Evolutionary conservation across 1,139 yeast genomes (phyloP).

Genomic region (Geotrichum histeridarum): DNA sequence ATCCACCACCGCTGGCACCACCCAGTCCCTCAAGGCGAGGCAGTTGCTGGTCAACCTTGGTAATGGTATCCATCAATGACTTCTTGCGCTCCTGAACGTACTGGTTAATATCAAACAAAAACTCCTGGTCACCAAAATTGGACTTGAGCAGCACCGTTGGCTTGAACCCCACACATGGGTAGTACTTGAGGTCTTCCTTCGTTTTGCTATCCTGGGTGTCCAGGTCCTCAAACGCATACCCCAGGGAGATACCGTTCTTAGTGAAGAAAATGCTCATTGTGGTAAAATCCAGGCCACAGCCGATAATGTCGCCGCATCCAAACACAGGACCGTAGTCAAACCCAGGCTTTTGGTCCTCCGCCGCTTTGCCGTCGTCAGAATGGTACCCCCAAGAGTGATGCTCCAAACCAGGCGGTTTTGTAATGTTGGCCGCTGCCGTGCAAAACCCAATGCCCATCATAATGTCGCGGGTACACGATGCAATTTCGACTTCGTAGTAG

Average conservation of each 20-base stretch:
- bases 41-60: constrained; percentile 3
- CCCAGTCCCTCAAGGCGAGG: background rate
- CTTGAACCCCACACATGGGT: constrained; percentile 48
- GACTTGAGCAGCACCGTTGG: constrained; percentile 51
- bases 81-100: constrained; percentile 50
- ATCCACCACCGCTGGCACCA: background rate
- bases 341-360: constrained; percentile 42
- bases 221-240: constrained; percentile 48
- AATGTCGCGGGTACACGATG: constrained; percentile 25
- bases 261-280: constrained; percentile 67
- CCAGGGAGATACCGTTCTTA: constrained; percentile 67
- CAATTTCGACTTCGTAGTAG: constrained; percentile 52
- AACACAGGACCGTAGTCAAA: constrained; percentile 44
- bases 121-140: constrained; percentile 67
- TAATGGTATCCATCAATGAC: constrained; percentile 25
- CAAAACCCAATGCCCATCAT: constrained; percentile 37
- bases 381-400: constrained; percentile 52
- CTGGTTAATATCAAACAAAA: constrained; percentile 64
- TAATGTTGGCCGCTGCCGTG: constrained; percentile 30
- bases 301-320: constrained; percentile 61
- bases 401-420: constrained; percentile 45
- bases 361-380: constrained; percentile 53
- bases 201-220: background rate
- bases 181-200: constrained; percentile 33
- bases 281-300: constrained; percentile 76